phyloP scores from a whole-genome alignment of 1,284 basidiomycete genomes.

The Ceratobasidium sp. region DNA sequence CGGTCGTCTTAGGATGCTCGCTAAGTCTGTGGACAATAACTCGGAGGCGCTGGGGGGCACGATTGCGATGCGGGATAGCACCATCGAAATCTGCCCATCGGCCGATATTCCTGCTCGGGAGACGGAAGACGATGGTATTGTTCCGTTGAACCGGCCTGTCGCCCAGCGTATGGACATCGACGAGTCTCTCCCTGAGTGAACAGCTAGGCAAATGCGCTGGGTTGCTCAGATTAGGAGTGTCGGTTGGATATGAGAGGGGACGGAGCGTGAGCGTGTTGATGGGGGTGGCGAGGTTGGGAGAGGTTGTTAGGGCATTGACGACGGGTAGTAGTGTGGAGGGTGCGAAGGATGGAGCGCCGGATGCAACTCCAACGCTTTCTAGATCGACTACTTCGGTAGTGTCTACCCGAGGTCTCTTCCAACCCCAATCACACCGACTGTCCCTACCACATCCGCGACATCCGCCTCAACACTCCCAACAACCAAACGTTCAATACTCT shows the following conservation, averaged over 20 bases:
- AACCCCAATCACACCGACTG: neutral
- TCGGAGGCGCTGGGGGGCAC: slow-evolving; percentile 53
- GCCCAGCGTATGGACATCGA: slow-evolving; percentile 60
- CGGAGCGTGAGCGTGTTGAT: slow-evolving; percentile 89
- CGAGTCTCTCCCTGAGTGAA: slow-evolving; percentile 65
- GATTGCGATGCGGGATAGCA: slow-evolving; percentile 46
- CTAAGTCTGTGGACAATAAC: slow-evolving; percentile 57
- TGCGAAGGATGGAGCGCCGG: slow-evolving; percentile 53
- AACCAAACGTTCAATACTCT: slow-evolving; percentile 10
- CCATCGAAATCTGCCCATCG: slow-evolving; percentile 22
- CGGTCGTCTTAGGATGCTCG: slow-evolving; percentile 73
- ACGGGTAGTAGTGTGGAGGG: slow-evolving; percentile 26
- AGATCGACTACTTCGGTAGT: neutral
- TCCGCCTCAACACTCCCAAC: slow-evolving; percentile 11
- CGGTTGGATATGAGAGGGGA: slow-evolving; percentile 87
- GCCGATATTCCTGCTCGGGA: slow-evolving; percentile 42
- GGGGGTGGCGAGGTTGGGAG: slow-evolving; percentile 88
- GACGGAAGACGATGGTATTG: slow-evolving; percentile 62
- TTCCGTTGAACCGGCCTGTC: slow-evolving; percentile 85
- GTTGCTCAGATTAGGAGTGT: slow-evolving; percentile 82
- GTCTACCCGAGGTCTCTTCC: slow-evolving; percentile 14
- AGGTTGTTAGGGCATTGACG: slow-evolving; percentile 65
- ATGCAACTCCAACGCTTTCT: neutral
- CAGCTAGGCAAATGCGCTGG: slow-evolving; percentile 81
- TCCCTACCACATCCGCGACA: slow-evolving; percentile 28